These are phyloP conservation scores for Mycena filopes DNA, from an alignment of 768 basidiomycete genomes.

Conservation along the genomic window DNA sequence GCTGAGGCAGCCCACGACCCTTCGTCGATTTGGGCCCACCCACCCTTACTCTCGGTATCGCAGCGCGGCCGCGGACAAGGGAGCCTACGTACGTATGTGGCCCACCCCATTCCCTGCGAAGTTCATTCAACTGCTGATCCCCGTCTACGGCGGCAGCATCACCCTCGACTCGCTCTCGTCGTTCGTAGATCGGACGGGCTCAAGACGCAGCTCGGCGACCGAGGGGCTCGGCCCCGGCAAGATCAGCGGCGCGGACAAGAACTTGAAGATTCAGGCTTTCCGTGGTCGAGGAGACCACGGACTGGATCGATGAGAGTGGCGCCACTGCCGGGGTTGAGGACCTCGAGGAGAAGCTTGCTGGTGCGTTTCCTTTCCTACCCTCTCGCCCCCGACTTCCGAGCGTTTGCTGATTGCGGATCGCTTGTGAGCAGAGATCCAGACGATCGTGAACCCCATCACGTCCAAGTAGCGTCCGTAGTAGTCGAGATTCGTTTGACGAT, in stretches of 20 bases:
- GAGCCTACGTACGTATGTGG: no score
- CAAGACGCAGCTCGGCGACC: conserved; percentile 87
- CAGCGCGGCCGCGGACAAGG: no score
- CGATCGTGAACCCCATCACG: conserved; percentile 85
- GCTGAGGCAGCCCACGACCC: no score
- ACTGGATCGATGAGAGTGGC: conserved; percentile 92
- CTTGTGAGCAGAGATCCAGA: conserved; percentile 71
- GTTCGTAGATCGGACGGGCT: conserved; percentile 88
- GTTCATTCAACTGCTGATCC: no score
- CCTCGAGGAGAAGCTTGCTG: conserved; percentile 88
- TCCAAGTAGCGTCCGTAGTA: no score
- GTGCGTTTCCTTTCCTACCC: conserved; percentile 44
- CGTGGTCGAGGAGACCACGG: conserved; percentile 86
- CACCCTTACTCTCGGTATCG: no score
- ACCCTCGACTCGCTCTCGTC: conserved; percentile 84
- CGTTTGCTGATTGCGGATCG: conserved; percentile 11
- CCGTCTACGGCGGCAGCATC: no score
- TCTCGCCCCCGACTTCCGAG: not conserved
- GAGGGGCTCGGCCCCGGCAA: conserved; percentile 95
- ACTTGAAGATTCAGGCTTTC: conserved; percentile 82
- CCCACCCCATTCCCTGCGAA: no score
- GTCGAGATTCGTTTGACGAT: no score
- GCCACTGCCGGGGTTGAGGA: conserved; percentile 83
- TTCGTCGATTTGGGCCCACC: no score
- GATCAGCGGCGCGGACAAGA: conserved; percentile 82